Evolutionary conservation across 2,329 filamentous ascomycete genomes (phyloP).

Genomic region (Tolypocladium cylindrosporum): DNA sequence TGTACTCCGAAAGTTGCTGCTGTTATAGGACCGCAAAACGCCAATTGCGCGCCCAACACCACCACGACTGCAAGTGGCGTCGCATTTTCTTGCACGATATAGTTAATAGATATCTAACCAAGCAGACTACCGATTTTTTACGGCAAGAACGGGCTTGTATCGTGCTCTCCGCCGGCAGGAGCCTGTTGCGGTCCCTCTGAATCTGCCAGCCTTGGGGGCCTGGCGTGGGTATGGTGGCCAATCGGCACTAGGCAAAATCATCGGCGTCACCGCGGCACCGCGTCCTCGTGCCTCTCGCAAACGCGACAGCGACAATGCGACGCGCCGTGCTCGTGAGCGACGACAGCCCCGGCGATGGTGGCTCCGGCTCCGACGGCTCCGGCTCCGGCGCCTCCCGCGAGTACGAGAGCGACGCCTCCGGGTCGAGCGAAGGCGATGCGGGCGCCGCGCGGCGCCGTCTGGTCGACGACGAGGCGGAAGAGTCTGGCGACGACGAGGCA

Average conservation of each 20-base stretch:
- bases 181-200: too few species aligned
- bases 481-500: slow-evolving; percentile 1
- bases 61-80: too few species aligned
- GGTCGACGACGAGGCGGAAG: slow-evolving; percentile 7
- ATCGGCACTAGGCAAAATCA: not conserved
- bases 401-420: not conserved
- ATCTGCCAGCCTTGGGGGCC: too few species aligned
- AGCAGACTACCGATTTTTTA: too few species aligned
- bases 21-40: too few species aligned
- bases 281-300: not conserved
- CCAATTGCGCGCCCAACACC: too few species aligned
- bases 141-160: too few species aligned
- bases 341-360: not conserved
- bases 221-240: not conserved
- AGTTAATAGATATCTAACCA: too few species aligned
- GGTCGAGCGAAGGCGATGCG: not conserved
- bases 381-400: not conserved
- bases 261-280: not conserved
- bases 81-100: too few species aligned
- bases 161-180: too few species aligned
- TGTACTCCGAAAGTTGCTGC: too few species aligned
- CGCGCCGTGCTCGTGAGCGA: not conserved
- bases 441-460: not conserved
- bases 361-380: slow-evolving; percentile 1
- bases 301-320: not conserved